Evolutionary conservation across 2,329 filamentous ascomycete genomes (phyloP), one percentile per base, ranked within the genome.

Genomic region (Aspergillus proliferans): DNA sequence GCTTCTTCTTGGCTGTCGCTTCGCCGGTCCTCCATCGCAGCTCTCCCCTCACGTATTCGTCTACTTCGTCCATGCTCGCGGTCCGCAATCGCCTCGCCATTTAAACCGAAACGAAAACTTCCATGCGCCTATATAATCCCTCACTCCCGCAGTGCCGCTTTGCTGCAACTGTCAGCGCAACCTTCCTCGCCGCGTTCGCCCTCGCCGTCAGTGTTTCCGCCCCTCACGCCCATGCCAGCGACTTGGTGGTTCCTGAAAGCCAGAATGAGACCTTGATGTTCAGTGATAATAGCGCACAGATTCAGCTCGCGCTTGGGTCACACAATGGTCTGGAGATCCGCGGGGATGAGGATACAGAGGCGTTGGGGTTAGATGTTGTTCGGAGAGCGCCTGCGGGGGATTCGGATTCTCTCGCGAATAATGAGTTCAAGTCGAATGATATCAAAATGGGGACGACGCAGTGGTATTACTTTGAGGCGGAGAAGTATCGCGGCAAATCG

Each of bases 111-210:
- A 19, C 19, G 6, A 12, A 21, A 52, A 49, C 48, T 57, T 62
- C 59, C 58, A 74, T 74, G 71, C 67, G 63, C 55, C 66, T 59
- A 19, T 22, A 40, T 43, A 68, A 84, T 69, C 77, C 85, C 67
- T 84, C 79, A 66, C 82, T 80, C 61, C 73, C 87, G 58, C 87
- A 87, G 73, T 85, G 83, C 71, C 84, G 86, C 64, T 80, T 88
- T 62, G 80, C 80, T 63, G 82, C 84, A 60, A 87, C 84, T 49
- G 65, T 86, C 47, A 73, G 79, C 59, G 81, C 83, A 47, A 80
- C 82, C 28, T 69, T 81, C 26, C 63, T 86, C 45, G 66, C 87
- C 28, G 59, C 26, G 26, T 30, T 85, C 30, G 61, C 81, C 36
- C 65, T 89, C 39, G 86, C 83, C 63, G 70, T 86, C 49, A 67